phyloP scores from a whole-genome alignment of 1,284 basidiomycete genomes.

The Neonothopanus nambi region DNA sequence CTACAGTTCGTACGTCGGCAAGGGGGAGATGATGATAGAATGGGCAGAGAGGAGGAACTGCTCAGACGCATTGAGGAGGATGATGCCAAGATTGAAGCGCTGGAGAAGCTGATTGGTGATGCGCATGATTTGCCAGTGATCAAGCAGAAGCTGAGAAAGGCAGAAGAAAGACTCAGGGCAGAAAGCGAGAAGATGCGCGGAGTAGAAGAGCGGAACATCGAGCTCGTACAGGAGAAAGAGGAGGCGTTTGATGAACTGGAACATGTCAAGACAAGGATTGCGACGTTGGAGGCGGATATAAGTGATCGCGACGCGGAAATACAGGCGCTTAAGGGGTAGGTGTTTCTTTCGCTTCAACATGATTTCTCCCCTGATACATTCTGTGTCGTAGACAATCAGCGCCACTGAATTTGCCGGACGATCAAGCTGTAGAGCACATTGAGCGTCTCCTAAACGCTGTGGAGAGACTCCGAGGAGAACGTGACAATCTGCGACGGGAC shows the following conservation, averaged over 20 bases:
- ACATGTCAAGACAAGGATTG: slow-evolving; percentile 31
- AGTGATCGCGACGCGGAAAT: slow-evolving; percentile 30
- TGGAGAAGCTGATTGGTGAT: slow-evolving; percentile 47
- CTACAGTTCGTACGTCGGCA: slow-evolving; percentile 39
- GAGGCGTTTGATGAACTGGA: slow-evolving; percentile 44
- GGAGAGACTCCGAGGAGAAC: slow-evolving; percentile 66
- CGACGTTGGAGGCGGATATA: slow-evolving; percentile 29
- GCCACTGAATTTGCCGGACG: slow-evolving; percentile 22
- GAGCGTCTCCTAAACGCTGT: slow-evolving; percentile 62
- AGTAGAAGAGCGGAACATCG: slow-evolving; percentile 35
- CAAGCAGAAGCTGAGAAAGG: slow-evolving; percentile 38
- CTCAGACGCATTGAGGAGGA: slow-evolving; percentile 66
- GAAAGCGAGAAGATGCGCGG: slow-evolving; percentile 41
- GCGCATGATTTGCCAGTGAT: slow-evolving; percentile 34
- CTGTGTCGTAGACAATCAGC: neutral
- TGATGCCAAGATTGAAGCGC: slow-evolving; percentile 54
- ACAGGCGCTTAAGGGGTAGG: slow-evolving; percentile 26
- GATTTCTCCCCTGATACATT: neutral
- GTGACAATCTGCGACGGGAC: slow-evolving; percentile 66
- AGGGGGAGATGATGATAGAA: slow-evolving; percentile 34
- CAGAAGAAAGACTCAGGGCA: slow-evolving; percentile 42
- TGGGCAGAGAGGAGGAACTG: slow-evolving; percentile 52
- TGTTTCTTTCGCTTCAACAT: slow-evolving; percentile 7
- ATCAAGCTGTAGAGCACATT: slow-evolving; percentile 42
- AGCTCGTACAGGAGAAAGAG: slow-evolving; percentile 46